Evolutionary conservation across 139 green algal genomes (phyloP), one percentile per base, ranked within the genome.

Genomic region (Chlorella vulgaris): DNA sequence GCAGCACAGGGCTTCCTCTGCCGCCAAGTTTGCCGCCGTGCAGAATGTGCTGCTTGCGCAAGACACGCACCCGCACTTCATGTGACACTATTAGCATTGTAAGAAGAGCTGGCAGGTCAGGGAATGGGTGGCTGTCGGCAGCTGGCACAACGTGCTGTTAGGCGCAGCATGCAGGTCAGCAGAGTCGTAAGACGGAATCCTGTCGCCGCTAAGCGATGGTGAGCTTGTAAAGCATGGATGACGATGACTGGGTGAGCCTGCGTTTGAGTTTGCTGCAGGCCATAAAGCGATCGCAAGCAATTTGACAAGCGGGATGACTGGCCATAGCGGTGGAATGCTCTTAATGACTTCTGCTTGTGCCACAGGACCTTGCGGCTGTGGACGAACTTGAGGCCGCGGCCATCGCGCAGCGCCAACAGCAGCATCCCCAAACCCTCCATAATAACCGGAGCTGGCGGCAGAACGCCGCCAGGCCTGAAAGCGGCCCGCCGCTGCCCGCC

Each of bases 11-110:
- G 83, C 81, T 24, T 78, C 83, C 31, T 89, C 86, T 3, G 89
- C 84, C 0, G 83, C 74, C 29, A 94, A 94, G 85, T 91, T 94
- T 85, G 60, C 83, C 29, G 87, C 91, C 66, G 88, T 94, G 71
- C 88, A 87, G 0, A 84, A 29, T 8, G 70, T 92, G 26, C 62
- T 93, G 74, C n/a, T n/a, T n/a, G n/a, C n/a, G n/a, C 62, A 83
- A 29, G 85, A 90, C 18, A 50, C 58, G 2, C 55, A n/a, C 7
- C 22, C 50, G 5, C 1, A 29, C 43, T 8, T 31, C 71, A 29
- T 36, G n/a, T n/a, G n/a, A n/a, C n/a, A n/a, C n/a, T n/a, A n/a
- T n/a, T n/a, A n/a, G n/a, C n/a, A n/a, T n/a, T n/a, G n/a, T n/a
- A n/a, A n/a, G n/a, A n/a, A n/a, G n/a, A n/a, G n/a, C n/a, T n/a